These are phyloP conservation scores for Russula vinacea DNA, from an alignment of 768 basidiomycete species.

Conservation along the genomic window DNA sequence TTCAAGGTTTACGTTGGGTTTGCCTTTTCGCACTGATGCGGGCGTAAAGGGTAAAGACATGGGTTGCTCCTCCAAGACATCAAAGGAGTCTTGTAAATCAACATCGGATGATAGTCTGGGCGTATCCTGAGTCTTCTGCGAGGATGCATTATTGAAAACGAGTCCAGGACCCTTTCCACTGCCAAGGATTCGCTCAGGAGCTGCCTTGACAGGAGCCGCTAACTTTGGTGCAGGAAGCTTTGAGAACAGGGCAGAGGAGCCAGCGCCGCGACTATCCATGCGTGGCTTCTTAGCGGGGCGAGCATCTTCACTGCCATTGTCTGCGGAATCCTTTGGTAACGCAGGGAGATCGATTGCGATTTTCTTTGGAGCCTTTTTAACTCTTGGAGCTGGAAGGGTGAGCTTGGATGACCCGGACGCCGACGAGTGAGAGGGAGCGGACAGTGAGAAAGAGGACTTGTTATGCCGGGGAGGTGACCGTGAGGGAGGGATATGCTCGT, in stretches of 20 bases:
- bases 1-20: slow-evolving; percentile 45
- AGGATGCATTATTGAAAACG: slow-evolving; percentile 48
- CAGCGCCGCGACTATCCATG: slow-evolving; percentile 49
- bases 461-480: slow-evolving; percentile 33
- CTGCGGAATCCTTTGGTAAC: slow-evolving; percentile 41
- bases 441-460: slow-evolving; percentile 39
- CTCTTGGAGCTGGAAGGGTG: slow-evolving; percentile 42
- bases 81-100: background rate
- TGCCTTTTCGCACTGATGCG: slow-evolving; percentile 56
- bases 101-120: background rate
- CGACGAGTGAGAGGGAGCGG: slow-evolving; percentile 35
- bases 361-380: slow-evolving; percentile 54
- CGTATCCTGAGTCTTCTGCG: background rate
- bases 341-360: slow-evolving; percentile 58
- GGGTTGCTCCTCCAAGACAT: slow-evolving; percentile 18
- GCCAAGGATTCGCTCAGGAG: slow-evolving; percentile 58
- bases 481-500: slow-evolving; percentile 36
- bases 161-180: slow-evolving; percentile 59
- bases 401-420: slow-evolving; percentile 33
- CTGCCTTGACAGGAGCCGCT: slow-evolving; percentile 42
- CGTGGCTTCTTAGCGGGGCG: slow-evolving; percentile 61
- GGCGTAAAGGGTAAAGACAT: slow-evolving; percentile 54
- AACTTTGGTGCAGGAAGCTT: slow-evolving; percentile 78
- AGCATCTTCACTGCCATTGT: slow-evolving; percentile 39
- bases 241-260: slow-evolving; percentile 59